Conservation (phyloP, 352 stramenopile species). For the Vaucheria bursata region DNA sequence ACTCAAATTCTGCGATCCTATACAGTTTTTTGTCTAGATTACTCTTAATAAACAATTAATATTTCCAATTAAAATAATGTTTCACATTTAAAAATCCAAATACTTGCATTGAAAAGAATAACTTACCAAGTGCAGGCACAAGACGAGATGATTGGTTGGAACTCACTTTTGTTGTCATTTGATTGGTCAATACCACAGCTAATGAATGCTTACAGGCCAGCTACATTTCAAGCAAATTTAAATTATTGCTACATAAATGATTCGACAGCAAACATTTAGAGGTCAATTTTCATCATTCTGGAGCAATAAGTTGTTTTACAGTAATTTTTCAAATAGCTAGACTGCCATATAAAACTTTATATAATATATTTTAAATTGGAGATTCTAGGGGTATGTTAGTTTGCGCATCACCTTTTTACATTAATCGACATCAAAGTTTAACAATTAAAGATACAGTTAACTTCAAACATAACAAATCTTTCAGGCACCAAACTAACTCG, state of each 20-base stretch:
- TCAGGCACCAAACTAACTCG: no score
- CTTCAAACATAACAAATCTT: no score
- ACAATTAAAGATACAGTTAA: no score
- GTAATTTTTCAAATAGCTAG: not conserved
- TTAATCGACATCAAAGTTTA: no score
- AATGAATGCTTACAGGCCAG: conserved; percentile 20
- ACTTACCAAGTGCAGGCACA: conserved; percentile 21
- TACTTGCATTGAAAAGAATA: not conserved
- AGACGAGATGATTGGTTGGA: conserved; percentile 13
- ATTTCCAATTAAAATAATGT: not conserved
- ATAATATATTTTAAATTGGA: no score
- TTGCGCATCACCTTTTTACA: no score
- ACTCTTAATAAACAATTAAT: not conserved
- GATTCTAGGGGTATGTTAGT: no score
- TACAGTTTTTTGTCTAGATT: not conserved
- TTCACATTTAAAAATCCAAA: not conserved
- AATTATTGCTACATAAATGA: not conserved
- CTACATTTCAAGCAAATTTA: not conserved
- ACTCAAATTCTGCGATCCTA: not conserved
- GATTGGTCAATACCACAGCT: conserved; percentile 45
- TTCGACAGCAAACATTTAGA: not conserved
- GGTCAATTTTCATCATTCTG: not conserved
- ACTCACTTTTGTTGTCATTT: conserved; percentile 48
- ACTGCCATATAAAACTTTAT: not conserved
- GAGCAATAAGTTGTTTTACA: no score